Evolutionary conservation across 352 stramenopile genomes (phyloP).

Genomic region (Pythium biforme): DNA sequence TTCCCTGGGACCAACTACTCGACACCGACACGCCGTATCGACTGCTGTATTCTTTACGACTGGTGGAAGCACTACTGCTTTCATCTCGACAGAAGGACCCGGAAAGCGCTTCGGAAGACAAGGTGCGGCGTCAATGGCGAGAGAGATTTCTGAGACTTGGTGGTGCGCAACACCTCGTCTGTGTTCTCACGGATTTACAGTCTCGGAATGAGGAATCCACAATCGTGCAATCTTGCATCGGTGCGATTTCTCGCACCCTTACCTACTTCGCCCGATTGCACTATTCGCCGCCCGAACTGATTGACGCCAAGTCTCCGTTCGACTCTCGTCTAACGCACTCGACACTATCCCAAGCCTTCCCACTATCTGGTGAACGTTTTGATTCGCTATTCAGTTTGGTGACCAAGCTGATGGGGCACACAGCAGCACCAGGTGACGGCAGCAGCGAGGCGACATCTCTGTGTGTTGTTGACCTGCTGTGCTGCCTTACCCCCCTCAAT

Average conservation of each 20-base stretch:
- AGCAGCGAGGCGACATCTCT: neutral
- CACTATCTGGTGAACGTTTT: neutral
- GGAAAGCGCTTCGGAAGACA: constrained; percentile 28
- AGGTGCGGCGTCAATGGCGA: constrained; percentile 64
- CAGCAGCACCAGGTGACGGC: neutral
- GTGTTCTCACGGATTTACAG: neutral
- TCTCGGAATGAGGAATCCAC: constrained; percentile 23
- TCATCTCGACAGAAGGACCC: constrained; percentile 24
- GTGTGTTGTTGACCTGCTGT: constrained; percentile 20
- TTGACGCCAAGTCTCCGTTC: constrained; percentile 11
- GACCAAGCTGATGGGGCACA: neutral
- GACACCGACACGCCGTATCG: constrained; percentile 47
- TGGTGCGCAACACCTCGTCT: constrained; percentile 46
- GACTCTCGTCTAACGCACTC: constrained; percentile 16
- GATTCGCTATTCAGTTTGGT: neutral
- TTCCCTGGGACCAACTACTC: constrained; percentile 46
- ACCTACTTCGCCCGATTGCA: constrained; percentile 26
- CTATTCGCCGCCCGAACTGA: neutral
- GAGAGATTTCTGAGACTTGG: constrained; percentile 75
- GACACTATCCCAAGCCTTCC: constrained; percentile 15
- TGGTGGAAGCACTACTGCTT: constrained; percentile 70
- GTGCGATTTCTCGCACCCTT: constrained; percentile 33
- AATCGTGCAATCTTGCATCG: constrained; percentile 35
- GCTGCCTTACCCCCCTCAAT: constrained; percentile 12
- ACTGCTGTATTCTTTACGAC: constrained; percentile 60